Percentiles rank a stretch among this genome's conserved stretches.
phyloP scores from a whole-genome alignment of 2,329 filamentous ascomycete genomes.

The Cladosporium sp. region DNA sequence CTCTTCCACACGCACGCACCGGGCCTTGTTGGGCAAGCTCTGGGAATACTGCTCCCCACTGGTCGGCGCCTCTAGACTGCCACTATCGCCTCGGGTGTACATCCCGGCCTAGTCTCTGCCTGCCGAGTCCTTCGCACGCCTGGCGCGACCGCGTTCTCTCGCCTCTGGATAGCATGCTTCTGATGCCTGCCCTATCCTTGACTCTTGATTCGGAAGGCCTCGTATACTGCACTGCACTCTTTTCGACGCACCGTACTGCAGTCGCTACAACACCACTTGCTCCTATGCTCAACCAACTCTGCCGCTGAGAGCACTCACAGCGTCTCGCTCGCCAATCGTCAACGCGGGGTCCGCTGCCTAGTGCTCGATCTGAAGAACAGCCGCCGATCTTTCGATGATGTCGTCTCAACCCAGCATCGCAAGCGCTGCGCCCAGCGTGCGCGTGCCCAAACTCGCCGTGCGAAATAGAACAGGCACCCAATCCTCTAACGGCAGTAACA shows the following conservation, averaged over 20 bases:
- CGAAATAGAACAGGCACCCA: slow-evolving; percentile 20
- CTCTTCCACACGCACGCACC: background rate
- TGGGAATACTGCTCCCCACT: background rate
- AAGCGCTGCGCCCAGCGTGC: slow-evolving; percentile 21
- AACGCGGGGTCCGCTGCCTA: slow-evolving; percentile 15
- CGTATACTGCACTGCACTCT: background rate
- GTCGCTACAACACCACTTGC: background rate
- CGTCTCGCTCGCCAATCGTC: slow-evolving; percentile 10
- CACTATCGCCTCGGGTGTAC: slow-evolving; percentile 13
- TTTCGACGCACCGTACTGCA: background rate
- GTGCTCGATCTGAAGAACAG: slow-evolving; percentile 8
- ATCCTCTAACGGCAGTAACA: background rate
- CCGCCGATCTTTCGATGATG: slow-evolving; percentile 17
- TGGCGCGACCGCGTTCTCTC: slow-evolving; percentile 5
- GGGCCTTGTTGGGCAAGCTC: background rate
- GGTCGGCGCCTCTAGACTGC: slow-evolving; percentile 5
- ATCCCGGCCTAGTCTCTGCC: slow-evolving; percentile 11
- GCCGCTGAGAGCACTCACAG: slow-evolving; percentile 14
- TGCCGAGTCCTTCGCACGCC: slow-evolving; percentile 16
- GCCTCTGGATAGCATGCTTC: slow-evolving; percentile 4
- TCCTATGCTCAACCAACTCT: background rate
- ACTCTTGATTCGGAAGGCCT: background rate
- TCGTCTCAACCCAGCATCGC: slow-evolving; percentile 15
- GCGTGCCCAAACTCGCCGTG: slow-evolving; percentile 30
- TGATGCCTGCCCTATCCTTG: slow-evolving; percentile 1